Conservation (phyloP, 495 filamentous ascomycete genomes). For the Podospora pseudocomata region DNA sequence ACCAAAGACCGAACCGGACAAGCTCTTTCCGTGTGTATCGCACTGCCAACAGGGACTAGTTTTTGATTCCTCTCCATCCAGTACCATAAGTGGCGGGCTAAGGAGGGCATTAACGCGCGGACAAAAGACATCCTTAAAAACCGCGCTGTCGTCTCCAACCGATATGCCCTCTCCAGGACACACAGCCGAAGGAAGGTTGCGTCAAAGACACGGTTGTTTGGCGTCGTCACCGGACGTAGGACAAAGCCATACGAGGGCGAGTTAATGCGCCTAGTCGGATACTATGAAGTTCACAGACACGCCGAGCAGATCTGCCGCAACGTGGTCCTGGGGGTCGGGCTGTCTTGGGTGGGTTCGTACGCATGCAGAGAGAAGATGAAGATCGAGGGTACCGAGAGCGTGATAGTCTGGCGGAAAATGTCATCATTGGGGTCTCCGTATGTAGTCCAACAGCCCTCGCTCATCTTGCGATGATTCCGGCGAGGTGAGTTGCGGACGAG, state of each 20-base stretch:
- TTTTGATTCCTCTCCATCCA: conserved; percentile 76
- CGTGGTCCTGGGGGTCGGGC: conserved; percentile 37
- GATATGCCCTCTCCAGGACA: conserved; percentile 33
- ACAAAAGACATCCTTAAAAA: conserved; percentile 84
- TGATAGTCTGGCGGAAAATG: conserved; percentile 31
- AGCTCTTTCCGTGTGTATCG: conserved; percentile 65
- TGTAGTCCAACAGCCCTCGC: conserved; percentile 38
- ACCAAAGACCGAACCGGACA: conserved; percentile 34
- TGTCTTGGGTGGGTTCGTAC: conserved; percentile 27
- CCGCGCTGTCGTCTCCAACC: conserved; percentile 54
- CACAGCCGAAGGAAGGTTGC: conserved; percentile 35
- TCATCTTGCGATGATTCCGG: conserved; percentile 42
- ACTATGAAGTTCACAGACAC: conserved; percentile 34
- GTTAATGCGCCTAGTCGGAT: conserved; percentile 74
- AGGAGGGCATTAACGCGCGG: conserved; percentile 62
- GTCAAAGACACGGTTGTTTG: conserved; percentile 41
- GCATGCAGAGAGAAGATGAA: conserved; percentile 16
- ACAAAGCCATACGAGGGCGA: conserved; percentile 52
- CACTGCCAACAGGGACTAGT: conserved; percentile 77
- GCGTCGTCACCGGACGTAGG: conserved; percentile 59
- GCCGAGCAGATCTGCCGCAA: conserved; percentile 42
- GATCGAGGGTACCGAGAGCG: conserved; percentile 35
- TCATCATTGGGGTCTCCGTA: conserved; percentile 38
- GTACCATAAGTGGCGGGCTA: conserved; percentile 21
- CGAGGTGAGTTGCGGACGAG: conserved; percentile 35